phyloP scores from a whole-genome alignment of 257 asterid genomes.

The Nicotiana tomentosiformis region DNA sequence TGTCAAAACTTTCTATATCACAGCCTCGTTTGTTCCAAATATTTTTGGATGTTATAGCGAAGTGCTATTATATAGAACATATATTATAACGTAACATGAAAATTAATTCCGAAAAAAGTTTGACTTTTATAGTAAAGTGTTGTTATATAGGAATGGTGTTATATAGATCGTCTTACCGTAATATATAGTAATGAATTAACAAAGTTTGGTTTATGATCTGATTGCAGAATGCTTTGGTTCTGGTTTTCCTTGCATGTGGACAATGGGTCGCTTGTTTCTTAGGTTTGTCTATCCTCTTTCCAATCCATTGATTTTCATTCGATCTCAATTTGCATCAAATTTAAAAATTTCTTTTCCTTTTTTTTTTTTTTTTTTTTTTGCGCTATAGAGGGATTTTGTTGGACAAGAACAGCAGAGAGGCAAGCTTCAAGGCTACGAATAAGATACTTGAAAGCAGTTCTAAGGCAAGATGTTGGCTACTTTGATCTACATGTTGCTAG shows the following conservation, averaged over 20 bases:
- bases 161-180: too few relatives aligned
- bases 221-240: slow-evolving; percentile 63
- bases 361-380: background rate
- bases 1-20: too few relatives aligned
- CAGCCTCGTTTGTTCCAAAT: too few relatives aligned
- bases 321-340: background rate
- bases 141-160: too few relatives aligned
- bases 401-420: slow-evolving; percentile 96
- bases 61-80: too few relatives aligned
- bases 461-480: slow-evolving; percentile 93
- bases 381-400: slow-evolving; percentile 78
- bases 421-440: slow-evolving; percentile 73
- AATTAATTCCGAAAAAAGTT: too few relatives aligned
- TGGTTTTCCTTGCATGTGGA: slow-evolving; percentile 69
- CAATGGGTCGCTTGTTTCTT: slow-evolving; percentile 78
- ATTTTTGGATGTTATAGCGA: too few relatives aligned
- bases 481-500: slow-evolving; percentile 80
- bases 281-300: slow-evolving; percentile 34
- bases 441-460: slow-evolving; percentile 70
- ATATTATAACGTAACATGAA: too few relatives aligned
- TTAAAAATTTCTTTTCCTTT: background rate
- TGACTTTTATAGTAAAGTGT: too few relatives aligned
- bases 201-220: background rate
- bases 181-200: background rate
- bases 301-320: background rate